Evolutionary conservation across 2,329 filamentous ascomycete genomes (phyloP).

Genomic region (Fusarium sp.): DNA sequence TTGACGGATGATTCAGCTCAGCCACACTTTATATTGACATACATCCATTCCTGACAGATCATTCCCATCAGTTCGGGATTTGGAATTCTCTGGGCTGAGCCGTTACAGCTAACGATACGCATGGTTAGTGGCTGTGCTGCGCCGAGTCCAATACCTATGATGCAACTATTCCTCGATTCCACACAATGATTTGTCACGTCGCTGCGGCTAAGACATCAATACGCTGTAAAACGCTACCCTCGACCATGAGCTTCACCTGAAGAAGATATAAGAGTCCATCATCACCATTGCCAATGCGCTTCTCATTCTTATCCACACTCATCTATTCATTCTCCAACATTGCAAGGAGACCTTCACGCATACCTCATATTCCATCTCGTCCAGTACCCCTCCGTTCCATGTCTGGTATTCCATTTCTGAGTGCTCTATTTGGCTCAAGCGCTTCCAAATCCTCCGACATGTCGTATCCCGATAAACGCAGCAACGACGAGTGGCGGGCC

Average conservation of each 20-base stretch:
- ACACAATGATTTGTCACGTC: slow-evolving; percentile 40
- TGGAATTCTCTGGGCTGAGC: background rate
- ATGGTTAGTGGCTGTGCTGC: background rate
- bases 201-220: background rate
- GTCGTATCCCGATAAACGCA: slow-evolving; percentile 84
- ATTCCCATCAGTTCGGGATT: background rate
- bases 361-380: slow-evolving; percentile 35
- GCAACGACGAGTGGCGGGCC: slow-evolving; percentile 88
- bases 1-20: background rate
- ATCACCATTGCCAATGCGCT: slow-evolving; percentile 56
- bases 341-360: slow-evolving; percentile 50
- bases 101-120: background rate
- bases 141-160: background rate
- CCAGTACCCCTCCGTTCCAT: slow-evolving; percentile 65
- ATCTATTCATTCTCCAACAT: slow-evolving; percentile 61
- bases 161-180: slow-evolving; percentile 5
- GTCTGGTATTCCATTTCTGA: slow-evolving; percentile 82
- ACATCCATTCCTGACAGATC: background rate
- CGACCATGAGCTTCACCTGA: background rate
- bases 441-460: slow-evolving; percentile 70
- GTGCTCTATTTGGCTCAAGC: slow-evolving; percentile 76
- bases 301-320: slow-evolving; percentile 61
- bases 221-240: background rate
- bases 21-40: background rate
- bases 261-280: slow-evolving; percentile 25